Evolutionary conservation across 305 asterid species (phyloP).

Genomic region (Plantago lanceolata): DNA sequence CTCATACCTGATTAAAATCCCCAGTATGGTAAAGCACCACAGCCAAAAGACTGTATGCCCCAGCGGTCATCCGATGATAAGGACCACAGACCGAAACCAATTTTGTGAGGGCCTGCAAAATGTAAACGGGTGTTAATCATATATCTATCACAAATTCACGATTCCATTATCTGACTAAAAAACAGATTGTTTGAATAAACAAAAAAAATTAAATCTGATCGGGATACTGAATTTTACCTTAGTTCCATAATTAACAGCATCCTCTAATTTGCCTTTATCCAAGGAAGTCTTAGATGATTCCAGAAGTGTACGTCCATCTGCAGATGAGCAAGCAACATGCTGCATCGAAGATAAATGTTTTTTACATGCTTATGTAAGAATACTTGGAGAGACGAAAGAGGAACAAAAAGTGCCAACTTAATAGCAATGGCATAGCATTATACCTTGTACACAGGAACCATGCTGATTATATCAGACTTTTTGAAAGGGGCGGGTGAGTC

Average conservation of each 20-base stretch:
- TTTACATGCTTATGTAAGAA: no score
- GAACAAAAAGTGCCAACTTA: slow-evolving; percentile 11
- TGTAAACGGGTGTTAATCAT: slow-evolving; percentile 15
- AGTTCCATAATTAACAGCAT: slow-evolving; percentile 83
- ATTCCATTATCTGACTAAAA: neutral
- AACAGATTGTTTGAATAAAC: neutral
- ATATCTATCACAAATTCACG: neutral
- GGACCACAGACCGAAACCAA: slow-evolving; percentile 88
- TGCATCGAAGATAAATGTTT: slow-evolving; percentile 32
- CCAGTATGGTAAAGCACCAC: slow-evolving; percentile 95
- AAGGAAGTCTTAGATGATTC: slow-evolving; percentile 85
- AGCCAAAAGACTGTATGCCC: slow-evolving; percentile 89
- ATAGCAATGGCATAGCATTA: slow-evolving; percentile 21
- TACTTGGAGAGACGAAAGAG: slow-evolving; percentile 4
- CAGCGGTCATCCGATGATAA: slow-evolving; percentile 93
- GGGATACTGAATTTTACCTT: slow-evolving; percentile 44
- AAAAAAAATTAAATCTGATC: neutral
- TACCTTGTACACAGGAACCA: slow-evolving; percentile 81
- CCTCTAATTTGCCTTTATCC: slow-evolving; percentile 91
- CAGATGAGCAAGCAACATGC: slow-evolving; percentile 93
- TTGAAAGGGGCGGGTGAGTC: slow-evolving; percentile 71
- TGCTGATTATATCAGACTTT: slow-evolving; percentile 72
- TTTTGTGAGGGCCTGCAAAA: slow-evolving; percentile 71
- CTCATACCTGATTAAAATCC: slow-evolving; percentile 80
- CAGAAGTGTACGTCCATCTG: slow-evolving; percentile 89